Evolutionary conservation across 2,329 filamentous ascomycete species (phyloP), one percentile per base, ranked within the genome.

Genomic region (Pseudogymnoascus destructans): DNA sequence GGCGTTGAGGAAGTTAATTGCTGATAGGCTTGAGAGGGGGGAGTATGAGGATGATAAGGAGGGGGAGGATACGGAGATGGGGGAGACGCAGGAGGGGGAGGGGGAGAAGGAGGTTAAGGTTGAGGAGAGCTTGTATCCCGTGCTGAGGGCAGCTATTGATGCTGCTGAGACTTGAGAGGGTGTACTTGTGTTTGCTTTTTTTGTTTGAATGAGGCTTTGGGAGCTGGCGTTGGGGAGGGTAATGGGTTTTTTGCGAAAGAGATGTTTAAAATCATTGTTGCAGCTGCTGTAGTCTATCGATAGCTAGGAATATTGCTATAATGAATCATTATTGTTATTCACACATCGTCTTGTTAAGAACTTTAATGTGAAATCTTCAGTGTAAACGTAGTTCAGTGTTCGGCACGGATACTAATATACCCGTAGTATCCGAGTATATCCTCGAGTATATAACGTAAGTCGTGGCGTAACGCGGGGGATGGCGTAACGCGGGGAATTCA

Each of bases 1-100:
- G 71, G 77, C 73, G 42, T 75, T 86, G 35, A 75, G 81, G 36
- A 76, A 79, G 62, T 79, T 80, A 61, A 74, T 86, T 57, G 75
- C 74, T 52, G 73, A 78, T 9, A 77, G 81, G 30, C 74, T 85
- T n/a, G 73, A 80, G 58, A 74, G 74, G 32, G 74, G 73, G 63
- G 78, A 84, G 58, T 85, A 78, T 63, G 73, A 75, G 11, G 46
- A 54, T 54, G 46, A 54, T n/a, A 54, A 13, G 17, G 35, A 64
- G 5, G 68, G 69, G 1, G 65, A 61, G 17, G 63, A 64, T 52
- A 64, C 64, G 11, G 64, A 67, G 19, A 49, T 49, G 60, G 60
- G 36, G 2, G 46, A 54, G 23, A n/a, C 23, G 27, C 21, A 54
- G 46, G 23, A 27, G 21, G 13, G 9, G 46, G 23, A 30, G 46